Evolutionary conservation across 441 rosid species (phyloP), one percentile per base, ranked within the genome.

Genomic region (Adansonia gregorii): DNA sequence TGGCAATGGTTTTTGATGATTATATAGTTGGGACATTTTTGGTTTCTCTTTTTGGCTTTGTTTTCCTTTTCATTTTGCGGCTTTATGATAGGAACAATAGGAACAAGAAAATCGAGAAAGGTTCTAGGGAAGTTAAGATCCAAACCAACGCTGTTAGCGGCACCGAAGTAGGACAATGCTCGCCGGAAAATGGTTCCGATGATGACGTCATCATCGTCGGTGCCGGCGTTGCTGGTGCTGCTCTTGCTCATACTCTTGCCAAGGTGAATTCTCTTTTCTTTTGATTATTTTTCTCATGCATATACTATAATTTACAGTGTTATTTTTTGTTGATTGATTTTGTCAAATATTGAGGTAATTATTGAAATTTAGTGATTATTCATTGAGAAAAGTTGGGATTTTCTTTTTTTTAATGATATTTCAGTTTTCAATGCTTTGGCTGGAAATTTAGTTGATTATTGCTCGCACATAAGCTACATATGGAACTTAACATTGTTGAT

Each of bases 141-240:
- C 70, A 39, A 5, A 80, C 58, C 64, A 75, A 79, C 27, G 56
- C 27, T 73, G 86, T 67, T n/a, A 72, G 11, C 1, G 35, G 74
- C 73, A 67, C 72, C 9, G 69, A 48, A 6, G 17, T 24, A 17
- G 81, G 73, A 20, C 59, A 78, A 67, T n/a, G 75, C 63, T 65
- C 72, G 20, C 70, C 70, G 72, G 80, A 58, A 64, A 73, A 60
- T n/a, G 83, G 24, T 43, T 49, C 76, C 9, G 84, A 71, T 59
- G 39, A 81, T 0, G 93, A 92, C 82, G 81, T 88, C 41, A 89
- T 92, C 80, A 82, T 92, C 41, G 91, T 88, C 5, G 39, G 5
- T 35, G 39, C 39, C 39, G 39, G 39, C 39, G 4, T 35, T 35
- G 39, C 39, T 35, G 39, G 39, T 35, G 39, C 39, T 35, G 39